Evolutionary conservation across 2,329 filamentous ascomycete species (phyloP).

Genomic region (Rhynchosporium agropyri): DNA sequence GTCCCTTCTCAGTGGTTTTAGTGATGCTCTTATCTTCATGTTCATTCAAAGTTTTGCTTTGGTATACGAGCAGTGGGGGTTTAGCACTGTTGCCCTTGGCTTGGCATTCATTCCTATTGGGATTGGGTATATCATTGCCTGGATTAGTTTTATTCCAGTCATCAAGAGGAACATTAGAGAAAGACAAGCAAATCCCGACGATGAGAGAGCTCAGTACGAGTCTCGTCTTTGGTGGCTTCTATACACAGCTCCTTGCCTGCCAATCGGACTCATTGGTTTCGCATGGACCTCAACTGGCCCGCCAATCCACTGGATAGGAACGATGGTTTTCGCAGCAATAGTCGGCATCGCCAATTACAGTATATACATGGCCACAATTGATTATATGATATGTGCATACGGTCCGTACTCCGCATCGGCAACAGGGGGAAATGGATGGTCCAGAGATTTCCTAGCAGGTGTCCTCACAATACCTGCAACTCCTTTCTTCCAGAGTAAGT

Average conservation of each 20-base stretch:
- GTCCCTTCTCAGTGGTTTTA: constrained; percentile 72
- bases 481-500: constrained; percentile 58
- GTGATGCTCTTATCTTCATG: constrained; percentile 76
- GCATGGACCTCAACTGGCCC: constrained; percentile 69
- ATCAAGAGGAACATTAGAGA: constrained; percentile 57
- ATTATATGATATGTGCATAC: constrained; percentile 77
- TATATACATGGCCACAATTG: constrained; percentile 76
- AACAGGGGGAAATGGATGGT: constrained; percentile 75
- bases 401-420: constrained; percentile 74
- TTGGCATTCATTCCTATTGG: constrained; percentile 68
- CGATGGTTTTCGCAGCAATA: constrained; percentile 64
- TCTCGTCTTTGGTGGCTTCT: constrained; percentile 67
- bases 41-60: constrained; percentile 72
- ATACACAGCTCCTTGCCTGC: constrained; percentile 61
- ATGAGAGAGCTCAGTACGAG: constrained; percentile 68
- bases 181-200: constrained; percentile 53
- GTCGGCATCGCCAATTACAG: constrained; percentile 73
- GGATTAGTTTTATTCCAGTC: constrained; percentile 59
- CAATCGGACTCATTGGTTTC: constrained; percentile 71
- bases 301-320: constrained; percentile 67
- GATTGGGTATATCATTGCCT: constrained; percentile 66
- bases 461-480: constrained; percentile 69
- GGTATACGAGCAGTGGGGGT: constrained; percentile 70
- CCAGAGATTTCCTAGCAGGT: constrained; percentile 73
- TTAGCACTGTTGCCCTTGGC: constrained; percentile 58